Evolutionary conservation across 257 asterid species (phyloP).

Genomic region (Solanum corneliomulleri): DNA sequence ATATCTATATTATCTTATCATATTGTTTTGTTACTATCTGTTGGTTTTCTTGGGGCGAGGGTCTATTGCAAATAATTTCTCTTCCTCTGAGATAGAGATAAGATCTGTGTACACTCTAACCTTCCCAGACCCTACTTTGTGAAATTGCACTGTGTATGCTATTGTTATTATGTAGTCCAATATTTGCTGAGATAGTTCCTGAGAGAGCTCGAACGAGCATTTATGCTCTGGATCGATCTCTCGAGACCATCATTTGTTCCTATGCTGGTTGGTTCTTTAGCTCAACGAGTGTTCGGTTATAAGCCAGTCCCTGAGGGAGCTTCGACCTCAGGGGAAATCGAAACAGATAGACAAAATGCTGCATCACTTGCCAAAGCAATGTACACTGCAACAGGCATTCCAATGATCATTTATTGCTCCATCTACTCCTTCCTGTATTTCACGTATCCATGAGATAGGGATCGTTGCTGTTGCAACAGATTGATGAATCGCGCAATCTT

Average conservation of each 20-base stretch:
- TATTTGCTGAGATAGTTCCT: slow-evolving; percentile 8
- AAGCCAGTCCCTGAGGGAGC: slow-evolving; percentile 30
- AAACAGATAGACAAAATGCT: slow-evolving; percentile 49
- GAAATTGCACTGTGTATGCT: not conserved
- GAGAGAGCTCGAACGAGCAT: slow-evolving; percentile 3
- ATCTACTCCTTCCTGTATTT: not conserved
- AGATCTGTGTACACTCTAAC: no score
- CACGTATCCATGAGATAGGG: not conserved
- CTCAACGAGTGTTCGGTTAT: slow-evolving; percentile 58
- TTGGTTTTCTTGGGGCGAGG: not conserved
- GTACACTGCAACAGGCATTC: slow-evolving; percentile 71
- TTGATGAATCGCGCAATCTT: not conserved
- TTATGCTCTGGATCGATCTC: slow-evolving; percentile 1
- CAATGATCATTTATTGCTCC: slow-evolving; percentile 48
- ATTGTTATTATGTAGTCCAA: not conserved
- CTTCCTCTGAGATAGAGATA: no score
- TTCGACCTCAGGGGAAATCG: not conserved
- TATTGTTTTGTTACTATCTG: no score
- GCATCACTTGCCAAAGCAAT: slow-evolving; percentile 84
- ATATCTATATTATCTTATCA: no score
- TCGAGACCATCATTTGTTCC: slow-evolving; percentile 85
- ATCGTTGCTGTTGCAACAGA: not conserved
- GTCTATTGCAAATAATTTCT: not conserved
- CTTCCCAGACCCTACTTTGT: not conserved
- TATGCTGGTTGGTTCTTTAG: slow-evolving; percentile 52